These are phyloP conservation scores for Antitrichia curtipendula DNA, from an alignment of 225 moss, liverwort and hornwort species.

Conservation along the genomic window DNA sequence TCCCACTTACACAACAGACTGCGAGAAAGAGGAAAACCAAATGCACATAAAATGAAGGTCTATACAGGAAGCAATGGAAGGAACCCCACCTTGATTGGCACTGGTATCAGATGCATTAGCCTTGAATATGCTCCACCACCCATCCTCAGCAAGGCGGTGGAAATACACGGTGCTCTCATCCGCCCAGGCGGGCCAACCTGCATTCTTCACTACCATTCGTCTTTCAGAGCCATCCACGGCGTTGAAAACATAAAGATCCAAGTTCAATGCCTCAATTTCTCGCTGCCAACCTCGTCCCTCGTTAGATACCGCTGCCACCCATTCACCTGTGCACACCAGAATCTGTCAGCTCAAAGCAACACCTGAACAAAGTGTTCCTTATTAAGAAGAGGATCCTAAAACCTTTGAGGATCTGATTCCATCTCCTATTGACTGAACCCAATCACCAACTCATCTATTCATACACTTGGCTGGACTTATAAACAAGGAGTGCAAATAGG, in stretches of 20 bases:
- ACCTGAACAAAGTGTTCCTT: background rate
- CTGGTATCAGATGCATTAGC: constrained; percentile 19
- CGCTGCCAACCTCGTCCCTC: constrained; percentile 44
- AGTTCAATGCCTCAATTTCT: constrained; percentile 33
- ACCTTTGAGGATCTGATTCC: background rate
- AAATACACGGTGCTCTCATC: constrained; percentile 61
- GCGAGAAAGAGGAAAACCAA: background rate
- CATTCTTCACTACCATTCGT: constrained; percentile 38
- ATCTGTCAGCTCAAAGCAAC: background rate
- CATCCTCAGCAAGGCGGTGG: constrained; percentile 63
- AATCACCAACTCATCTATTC: background rate
- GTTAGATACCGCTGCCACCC: constrained; percentile 67
- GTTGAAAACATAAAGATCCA: constrained; percentile 56
- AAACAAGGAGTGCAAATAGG: background rate
- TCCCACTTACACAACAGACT: background rate
- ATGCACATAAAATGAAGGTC: background rate
- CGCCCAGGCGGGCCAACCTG: constrained; percentile 80
- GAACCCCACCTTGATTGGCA: constrained; percentile 9
- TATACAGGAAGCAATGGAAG: background rate
- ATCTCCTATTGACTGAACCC: background rate
- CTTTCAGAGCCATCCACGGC: constrained; percentile 59
- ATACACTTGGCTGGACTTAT: background rate
- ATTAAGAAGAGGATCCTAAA: background rate
- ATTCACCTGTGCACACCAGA: constrained; percentile 30
- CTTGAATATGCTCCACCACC: constrained; percentile 91